Percentiles rank a stretch among this genome's conserved stretches.
Conservation (phyloP, 2,329 filamentous ascomycete species). For the Tolypocladium cylindrosporum region DNA sequence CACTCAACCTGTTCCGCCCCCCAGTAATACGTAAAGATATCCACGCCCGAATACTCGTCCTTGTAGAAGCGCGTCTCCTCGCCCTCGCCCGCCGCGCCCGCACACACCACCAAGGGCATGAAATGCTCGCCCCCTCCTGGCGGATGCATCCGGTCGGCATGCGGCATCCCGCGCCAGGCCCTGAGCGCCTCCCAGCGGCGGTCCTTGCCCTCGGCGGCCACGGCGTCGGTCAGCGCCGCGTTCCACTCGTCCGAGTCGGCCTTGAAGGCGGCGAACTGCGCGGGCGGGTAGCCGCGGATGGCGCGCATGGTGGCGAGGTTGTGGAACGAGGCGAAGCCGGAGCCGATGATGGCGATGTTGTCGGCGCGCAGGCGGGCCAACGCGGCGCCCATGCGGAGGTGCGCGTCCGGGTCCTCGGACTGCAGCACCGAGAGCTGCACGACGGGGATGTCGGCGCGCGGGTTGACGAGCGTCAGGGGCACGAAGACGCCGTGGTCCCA, state of each 20-base stretch:
- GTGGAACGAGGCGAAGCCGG: conserved; percentile 49
- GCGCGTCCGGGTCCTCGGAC: conserved; percentile 37
- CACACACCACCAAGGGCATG: conserved; percentile 47
- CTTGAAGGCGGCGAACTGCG: conserved; percentile 13
- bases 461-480: conserved; percentile 43
- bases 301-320: conserved; percentile 38
- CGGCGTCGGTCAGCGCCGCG: conserved; percentile 29
- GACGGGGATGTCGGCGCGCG: conserved; percentile 40
- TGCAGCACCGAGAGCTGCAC: conserved; percentile 46
- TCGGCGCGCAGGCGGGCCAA: conserved; percentile 36
- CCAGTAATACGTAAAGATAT: conserved; percentile 49
- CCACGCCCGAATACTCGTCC: conserved; percentile 37
- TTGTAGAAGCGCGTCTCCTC: conserved; percentile 32
- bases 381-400: conserved; percentile 43
- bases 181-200: conserved; percentile 29
- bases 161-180: conserved; percentile 36
- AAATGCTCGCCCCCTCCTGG: conserved; percentile 45
- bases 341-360: conserved; percentile 50
- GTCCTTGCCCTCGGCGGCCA: conserved; percentile 18
- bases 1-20: conserved; percentile 17
- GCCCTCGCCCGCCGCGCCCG: conserved; percentile 35
- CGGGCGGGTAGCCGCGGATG: conserved; percentile 14
- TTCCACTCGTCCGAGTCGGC: conserved; percentile 32
- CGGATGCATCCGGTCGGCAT: conserved; percentile 44
- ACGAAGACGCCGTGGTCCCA: conserved; percentile 56